Percentiles rank a stretch among this genome's conserved stretches.
phyloP scores from a whole-genome alignment of 1,139 yeast species.

The Citeromyces hawaiiensis region DNA sequence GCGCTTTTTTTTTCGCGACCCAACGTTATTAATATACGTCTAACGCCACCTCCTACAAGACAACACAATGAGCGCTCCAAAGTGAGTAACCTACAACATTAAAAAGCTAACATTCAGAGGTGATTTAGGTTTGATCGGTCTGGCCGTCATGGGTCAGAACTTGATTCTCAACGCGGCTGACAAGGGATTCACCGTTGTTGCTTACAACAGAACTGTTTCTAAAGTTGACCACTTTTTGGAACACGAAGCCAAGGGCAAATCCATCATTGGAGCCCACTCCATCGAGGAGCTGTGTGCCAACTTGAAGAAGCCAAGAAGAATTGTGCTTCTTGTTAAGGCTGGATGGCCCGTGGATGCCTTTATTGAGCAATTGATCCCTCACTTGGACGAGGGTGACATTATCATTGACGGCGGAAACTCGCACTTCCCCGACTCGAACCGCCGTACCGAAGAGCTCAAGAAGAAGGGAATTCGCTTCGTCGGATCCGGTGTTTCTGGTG shows the following conservation, averaged over 20 bases:
- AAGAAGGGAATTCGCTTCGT: constrained; percentile 83
- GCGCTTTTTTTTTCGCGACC: background rate
- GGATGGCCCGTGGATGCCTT: constrained; percentile 91
- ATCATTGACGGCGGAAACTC: constrained; percentile 99
- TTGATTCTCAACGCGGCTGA: constrained; percentile 95
- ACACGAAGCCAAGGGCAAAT: constrained; percentile 94
- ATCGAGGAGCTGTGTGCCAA: constrained; percentile 77
- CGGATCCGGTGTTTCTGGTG: constrained; percentile 99
- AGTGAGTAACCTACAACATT: background rate
- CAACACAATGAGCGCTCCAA: constrained; percentile 1
- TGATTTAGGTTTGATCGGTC: constrained; percentile 97
- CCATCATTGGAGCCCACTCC: constrained; percentile 92
- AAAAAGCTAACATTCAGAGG: constrained; percentile 30
- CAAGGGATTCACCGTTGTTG: constrained; percentile 95
- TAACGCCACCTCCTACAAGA: background rate
- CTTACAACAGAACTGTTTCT: constrained; percentile 93
- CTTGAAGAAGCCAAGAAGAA: constrained; percentile 95
- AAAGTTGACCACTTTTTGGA: constrained; percentile 90
- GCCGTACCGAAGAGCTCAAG: constrained; percentile 87
- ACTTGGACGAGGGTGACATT: constrained; percentile 93
- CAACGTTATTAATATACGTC: background rate
- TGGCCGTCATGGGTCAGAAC: constrained; percentile 99
- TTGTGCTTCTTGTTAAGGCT: constrained; percentile 90
- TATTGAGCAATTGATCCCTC: constrained; percentile 78
- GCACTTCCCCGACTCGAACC: constrained; percentile 96